A percentile compares a stretch with the other conserved stretches of the same genome.
These are phyloP conservation scores for Chlamydomonas reinhardtii DNA, from an alignment of 163 green algal genomes.

Conservation along the genomic window DNA sequence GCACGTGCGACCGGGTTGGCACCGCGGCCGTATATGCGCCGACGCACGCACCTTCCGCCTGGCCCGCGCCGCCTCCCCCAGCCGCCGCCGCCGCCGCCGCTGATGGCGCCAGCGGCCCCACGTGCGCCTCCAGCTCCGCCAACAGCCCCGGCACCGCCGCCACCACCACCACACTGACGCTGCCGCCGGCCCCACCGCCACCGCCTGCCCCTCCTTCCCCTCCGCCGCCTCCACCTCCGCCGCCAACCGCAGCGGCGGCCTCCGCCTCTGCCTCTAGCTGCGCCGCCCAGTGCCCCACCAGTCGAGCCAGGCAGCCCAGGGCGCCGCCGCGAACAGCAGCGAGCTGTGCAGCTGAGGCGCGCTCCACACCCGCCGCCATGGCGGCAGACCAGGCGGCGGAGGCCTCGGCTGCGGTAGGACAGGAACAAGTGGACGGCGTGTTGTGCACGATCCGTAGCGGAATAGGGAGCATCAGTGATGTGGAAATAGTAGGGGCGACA, in stretches of 20 bases:
- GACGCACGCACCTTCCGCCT: too few relatives aligned
- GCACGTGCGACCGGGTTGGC: too few relatives aligned
- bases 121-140: neutral
- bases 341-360: neutral
- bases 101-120: too few relatives aligned
- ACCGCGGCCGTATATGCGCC: too few relatives aligned
- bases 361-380: neutral
- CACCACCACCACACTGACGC: neutral
- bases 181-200: neutral
- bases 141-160: neutral
- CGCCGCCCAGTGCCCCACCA: slow-evolving; percentile 20
- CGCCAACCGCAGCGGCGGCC: neutral
- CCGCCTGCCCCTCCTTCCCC: too few relatives aligned
- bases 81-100: too few relatives aligned
- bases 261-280: slow-evolving; percentile 21
- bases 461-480: too few relatives aligned
- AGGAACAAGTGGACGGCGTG: neutral
- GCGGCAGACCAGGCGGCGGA: neutral
- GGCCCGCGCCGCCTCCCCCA: too few relatives aligned
- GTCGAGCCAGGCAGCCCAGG: neutral
- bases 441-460: too few relatives aligned
- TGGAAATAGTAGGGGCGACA: too few relatives aligned
- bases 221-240: neutral
- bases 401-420: neutral
- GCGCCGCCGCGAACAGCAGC: slow-evolving; percentile 3